A percentile compares a stretch with the other conserved stretches of the same genome.
Conservation (phyloP, 2,329 filamentous ascomycete species). For the Colletotrichum caudatum region DNA sequence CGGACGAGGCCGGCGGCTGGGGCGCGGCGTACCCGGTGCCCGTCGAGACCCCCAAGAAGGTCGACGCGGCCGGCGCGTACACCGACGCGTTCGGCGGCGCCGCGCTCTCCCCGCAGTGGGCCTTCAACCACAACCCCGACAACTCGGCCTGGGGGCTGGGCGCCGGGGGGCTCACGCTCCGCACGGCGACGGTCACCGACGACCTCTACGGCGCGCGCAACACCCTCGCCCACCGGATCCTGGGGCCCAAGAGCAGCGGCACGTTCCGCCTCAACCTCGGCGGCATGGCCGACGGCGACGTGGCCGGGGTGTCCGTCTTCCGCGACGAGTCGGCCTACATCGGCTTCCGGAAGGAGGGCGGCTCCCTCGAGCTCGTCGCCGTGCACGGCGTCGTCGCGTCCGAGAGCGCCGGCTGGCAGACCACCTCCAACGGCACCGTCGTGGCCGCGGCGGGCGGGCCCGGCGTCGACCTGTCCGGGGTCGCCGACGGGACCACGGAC, state of each 20-base stretch:
- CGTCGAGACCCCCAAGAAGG: slow-evolving; percentile 35
- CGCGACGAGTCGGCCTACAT: slow-evolving; percentile 66
- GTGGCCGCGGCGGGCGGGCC: slow-evolving; percentile 18
- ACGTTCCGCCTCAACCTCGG: slow-evolving; percentile 63
- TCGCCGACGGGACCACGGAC: slow-evolving; percentile 25
- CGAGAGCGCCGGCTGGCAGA: slow-evolving; percentile 49
- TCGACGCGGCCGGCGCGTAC: slow-evolving; percentile 33
- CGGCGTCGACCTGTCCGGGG: slow-evolving; percentile 1
- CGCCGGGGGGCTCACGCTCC: slow-evolving; percentile 54
- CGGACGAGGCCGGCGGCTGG: slow-evolving; percentile 57
- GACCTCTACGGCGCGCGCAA: slow-evolving; percentile 61
- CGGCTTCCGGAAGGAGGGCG: slow-evolving; percentile 53
- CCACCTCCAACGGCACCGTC: slow-evolving; percentile 47
- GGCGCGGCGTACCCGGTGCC: slow-evolving; percentile 53
- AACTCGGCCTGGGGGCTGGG: slow-evolving; percentile 57
- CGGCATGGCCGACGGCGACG: slow-evolving; percentile 63
- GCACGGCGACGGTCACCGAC: slow-evolving; percentile 62
- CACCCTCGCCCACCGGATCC: slow-evolving; percentile 59
- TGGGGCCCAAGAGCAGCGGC: slow-evolving; percentile 58
- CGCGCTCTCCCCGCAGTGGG: slow-evolving; percentile 60
- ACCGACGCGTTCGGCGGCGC: slow-evolving; percentile 47
- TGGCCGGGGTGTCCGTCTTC: slow-evolving; percentile 63
- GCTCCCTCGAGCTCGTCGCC: slow-evolving; percentile 46
- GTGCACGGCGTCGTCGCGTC: slow-evolving; percentile 48
- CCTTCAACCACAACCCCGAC: slow-evolving; percentile 73